Evolutionary conservation across 768 basidiomycete genomes (phyloP).

Genomic region (Albatrellus ellisii): DNA sequence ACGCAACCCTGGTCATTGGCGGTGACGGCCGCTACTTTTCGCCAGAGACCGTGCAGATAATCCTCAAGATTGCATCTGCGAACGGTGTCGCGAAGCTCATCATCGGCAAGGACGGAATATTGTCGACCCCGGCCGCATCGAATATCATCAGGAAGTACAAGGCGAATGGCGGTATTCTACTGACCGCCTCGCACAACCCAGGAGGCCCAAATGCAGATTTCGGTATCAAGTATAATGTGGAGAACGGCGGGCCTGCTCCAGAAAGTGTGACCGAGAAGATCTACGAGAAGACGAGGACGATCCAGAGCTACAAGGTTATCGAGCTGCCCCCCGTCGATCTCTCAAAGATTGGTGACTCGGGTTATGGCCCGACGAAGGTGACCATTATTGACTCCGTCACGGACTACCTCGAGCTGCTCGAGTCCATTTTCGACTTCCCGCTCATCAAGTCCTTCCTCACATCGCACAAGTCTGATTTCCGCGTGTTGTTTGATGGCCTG

Average conservation of each 20-base stretch:
- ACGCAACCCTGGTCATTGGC: slow-evolving; percentile 82
- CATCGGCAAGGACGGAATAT: slow-evolving; percentile 80
- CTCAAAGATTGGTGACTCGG: slow-evolving; percentile 63
- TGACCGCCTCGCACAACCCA: slow-evolving; percentile 97
- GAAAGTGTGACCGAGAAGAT: slow-evolving; percentile 96
- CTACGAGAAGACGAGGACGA: slow-evolving; percentile 80
- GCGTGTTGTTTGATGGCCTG: slow-evolving; percentile 90
- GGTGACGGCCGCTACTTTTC: slow-evolving; percentile 95
- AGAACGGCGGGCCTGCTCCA: slow-evolving; percentile 95
- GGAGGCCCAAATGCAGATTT: slow-evolving; percentile 98
- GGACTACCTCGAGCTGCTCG: slow-evolving; percentile 75
- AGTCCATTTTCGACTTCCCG: slow-evolving; percentile 88
- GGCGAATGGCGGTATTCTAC: slow-evolving; percentile 90
- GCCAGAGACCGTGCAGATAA: slow-evolving; percentile 77
- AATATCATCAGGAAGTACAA: slow-evolving; percentile 94
- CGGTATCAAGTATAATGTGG: slow-evolving; percentile 98
- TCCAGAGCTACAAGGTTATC: slow-evolving; percentile 74
- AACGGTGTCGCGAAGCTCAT: slow-evolving; percentile 90
- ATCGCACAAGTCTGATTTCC: slow-evolving; percentile 53
- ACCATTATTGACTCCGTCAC: slow-evolving; percentile 89
- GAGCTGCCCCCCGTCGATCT: slow-evolving; percentile 71
- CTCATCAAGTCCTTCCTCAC: slow-evolving; percentile 84
- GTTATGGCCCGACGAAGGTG: slow-evolving; percentile 74
- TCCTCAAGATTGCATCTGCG: slow-evolving; percentile 87
- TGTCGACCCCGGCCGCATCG: slow-evolving; percentile 95